Conservation (phyloP, 139 green algal species). For the Penium margaritaceum region DNA sequence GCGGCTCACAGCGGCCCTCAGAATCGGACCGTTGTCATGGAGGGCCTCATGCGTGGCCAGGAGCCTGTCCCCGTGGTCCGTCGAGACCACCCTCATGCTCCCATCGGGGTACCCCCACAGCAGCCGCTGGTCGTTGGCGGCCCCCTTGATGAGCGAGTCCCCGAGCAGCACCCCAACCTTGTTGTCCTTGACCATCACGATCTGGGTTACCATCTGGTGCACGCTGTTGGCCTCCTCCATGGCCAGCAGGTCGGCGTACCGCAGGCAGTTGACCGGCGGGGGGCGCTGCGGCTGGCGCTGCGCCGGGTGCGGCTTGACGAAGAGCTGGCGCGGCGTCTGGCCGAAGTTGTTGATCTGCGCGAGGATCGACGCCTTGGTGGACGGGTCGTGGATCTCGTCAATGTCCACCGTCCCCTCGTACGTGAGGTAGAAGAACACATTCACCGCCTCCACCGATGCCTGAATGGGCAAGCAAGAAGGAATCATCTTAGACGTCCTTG, state of each 20-base stretch:
- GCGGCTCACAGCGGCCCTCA: conserved; percentile 28
- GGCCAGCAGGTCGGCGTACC: conserved; percentile 8
- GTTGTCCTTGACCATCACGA: conserved; percentile 26
- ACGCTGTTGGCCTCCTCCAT: conserved; percentile 14
- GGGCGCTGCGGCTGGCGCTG: not conserved
- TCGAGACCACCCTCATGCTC: conserved; percentile 30
- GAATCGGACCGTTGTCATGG: conserved; percentile 23
- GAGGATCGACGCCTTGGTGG: conserved; percentile 32
- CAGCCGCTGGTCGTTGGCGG: conserved; percentile 36
- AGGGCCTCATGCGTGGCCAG: conserved; percentile 37
- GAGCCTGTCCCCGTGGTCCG: conserved; percentile 52
- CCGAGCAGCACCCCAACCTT: conserved; percentile 14
- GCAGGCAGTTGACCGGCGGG: conserved; percentile 13
- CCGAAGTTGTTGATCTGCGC: conserved; percentile 55
- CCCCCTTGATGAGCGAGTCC: conserved; percentile 46
- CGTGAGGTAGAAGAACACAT: conserved; percentile 57
- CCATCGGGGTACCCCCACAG: conserved; percentile 59
- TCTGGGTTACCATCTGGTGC: conserved; percentile 25
- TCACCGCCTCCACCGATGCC: conserved; percentile 42
- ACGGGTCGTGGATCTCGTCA: conserved; percentile 43
- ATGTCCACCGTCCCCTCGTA: conserved; percentile 56
- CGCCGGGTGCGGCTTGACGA: conserved; percentile 42
- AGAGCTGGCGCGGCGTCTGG: conserved; percentile 51
- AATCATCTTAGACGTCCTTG: not conserved
- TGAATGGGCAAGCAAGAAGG: not conserved